Conservation (phyloP, 2,329 filamentous ascomycete species). For the Phaeophleospora eucalypticola region DNA sequence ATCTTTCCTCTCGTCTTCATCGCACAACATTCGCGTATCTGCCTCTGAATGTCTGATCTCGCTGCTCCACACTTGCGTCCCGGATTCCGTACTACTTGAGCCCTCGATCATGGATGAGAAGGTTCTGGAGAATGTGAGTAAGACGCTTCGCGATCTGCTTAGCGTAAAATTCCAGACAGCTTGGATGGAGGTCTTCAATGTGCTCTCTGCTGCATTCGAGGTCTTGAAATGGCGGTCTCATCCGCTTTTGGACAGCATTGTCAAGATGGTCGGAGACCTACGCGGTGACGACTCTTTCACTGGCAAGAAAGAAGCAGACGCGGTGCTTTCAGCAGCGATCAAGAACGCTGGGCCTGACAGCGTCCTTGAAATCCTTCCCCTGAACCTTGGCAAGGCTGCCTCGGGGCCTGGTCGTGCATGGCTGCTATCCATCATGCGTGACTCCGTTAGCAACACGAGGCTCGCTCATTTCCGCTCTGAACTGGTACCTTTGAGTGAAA, state of each 20-base stretch:
- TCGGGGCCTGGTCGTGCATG: slow-evolving; percentile 81
- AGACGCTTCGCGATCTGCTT: slow-evolving; percentile 67
- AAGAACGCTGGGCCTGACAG: slow-evolving; percentile 84
- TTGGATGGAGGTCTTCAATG: slow-evolving; percentile 91
- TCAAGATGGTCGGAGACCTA: slow-evolving; percentile 78
- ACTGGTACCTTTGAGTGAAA: slow-evolving; percentile 83
- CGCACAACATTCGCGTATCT: slow-evolving; percentile 89
- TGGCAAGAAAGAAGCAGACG: slow-evolving; percentile 91
- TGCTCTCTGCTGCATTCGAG: slow-evolving; percentile 83
- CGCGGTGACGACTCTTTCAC: slow-evolving; percentile 83
- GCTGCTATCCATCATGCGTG: slow-evolving; percentile 87
- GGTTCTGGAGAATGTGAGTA: slow-evolving; percentile 74
- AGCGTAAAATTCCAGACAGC: slow-evolving; percentile 90
- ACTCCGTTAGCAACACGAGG: slow-evolving; percentile 84
- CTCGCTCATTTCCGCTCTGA: slow-evolving; percentile 80
- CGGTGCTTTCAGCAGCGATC: slow-evolving; percentile 81
- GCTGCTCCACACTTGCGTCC: slow-evolving; percentile 86
- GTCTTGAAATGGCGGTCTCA: slow-evolving; percentile 78
- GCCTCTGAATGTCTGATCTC: slow-evolving; percentile 93
- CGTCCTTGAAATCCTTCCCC: slow-evolving; percentile 74
- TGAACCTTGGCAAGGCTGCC: slow-evolving; percentile 75
- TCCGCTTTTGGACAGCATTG: slow-evolving; percentile 70
- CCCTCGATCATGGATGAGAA: slow-evolving; percentile 93
- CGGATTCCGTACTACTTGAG: slow-evolving; percentile 75
- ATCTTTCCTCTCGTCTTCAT: slow-evolving; percentile 77